phyloP scores from a whole-genome alignment of 768 basidiomycete genomes.

The Lentinula lateritia region DNA sequence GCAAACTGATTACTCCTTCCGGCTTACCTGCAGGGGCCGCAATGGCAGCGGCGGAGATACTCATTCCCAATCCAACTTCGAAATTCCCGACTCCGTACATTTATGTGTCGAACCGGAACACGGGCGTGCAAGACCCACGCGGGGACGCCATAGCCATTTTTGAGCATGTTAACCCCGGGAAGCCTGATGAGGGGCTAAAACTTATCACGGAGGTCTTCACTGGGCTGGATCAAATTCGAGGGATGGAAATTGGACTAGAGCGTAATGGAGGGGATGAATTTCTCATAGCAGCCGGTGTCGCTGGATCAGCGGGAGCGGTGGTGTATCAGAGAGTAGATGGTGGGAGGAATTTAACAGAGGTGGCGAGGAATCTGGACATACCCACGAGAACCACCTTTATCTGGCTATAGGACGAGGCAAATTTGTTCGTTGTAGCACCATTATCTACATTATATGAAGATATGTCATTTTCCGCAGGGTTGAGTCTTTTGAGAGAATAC shows the following conservation, averaged over 20 bases:
- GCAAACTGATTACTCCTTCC: slow-evolving; percentile 43
- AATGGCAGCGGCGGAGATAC: slow-evolving; percentile 59
- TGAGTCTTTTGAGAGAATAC: too few relatives aligned
- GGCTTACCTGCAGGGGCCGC: slow-evolving; percentile 28
- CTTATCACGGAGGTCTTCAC: slow-evolving; percentile 51
- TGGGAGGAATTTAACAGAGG: slow-evolving; percentile 43
- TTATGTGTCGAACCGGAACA: slow-evolving; percentile 67
- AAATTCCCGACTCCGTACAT: slow-evolving; percentile 49
- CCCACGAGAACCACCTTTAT: slow-evolving; percentile 50
- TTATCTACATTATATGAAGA: too few relatives aligned
- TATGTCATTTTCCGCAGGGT: too few relatives aligned
- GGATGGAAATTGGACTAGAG: slow-evolving; percentile 54
- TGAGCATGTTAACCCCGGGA: slow-evolving; percentile 25
- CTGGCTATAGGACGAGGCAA: slow-evolving; percentile 22
- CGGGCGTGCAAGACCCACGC: slow-evolving; percentile 35
- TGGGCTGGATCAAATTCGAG: slow-evolving; percentile 57
- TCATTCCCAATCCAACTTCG: slow-evolving; percentile 43
- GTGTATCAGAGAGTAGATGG: slow-evolving; percentile 47
- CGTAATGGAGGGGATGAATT: slow-evolving; percentile 44
- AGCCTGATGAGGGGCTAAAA: slow-evolving; percentile 20
- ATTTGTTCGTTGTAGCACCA: too few relatives aligned
- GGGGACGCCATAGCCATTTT: slow-evolving; percentile 65
- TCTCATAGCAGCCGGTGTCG: slow-evolving; percentile 46
- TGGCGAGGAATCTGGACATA: slow-evolving; percentile 46
- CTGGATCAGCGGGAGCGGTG: slow-evolving; percentile 48